Base-by-base conservation (phyloP, 2,329 filamentous ascomycete genomes). In the Ilyonectria mors-panacis region DNA sequence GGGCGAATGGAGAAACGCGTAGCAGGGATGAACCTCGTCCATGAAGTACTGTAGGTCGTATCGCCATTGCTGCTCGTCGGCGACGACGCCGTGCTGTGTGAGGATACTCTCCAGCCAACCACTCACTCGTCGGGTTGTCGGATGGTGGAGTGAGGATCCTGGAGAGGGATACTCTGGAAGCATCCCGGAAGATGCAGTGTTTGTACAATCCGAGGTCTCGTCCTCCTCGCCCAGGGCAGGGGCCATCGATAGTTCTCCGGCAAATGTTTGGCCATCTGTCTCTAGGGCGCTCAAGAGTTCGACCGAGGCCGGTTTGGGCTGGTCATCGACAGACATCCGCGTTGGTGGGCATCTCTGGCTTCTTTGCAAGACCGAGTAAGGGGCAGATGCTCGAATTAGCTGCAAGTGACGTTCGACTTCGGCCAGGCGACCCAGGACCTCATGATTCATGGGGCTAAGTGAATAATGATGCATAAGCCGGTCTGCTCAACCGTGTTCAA, bases 201-300 rank as follows among this genome's bases (percentile, higher is more conserved):
- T 26, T 5, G 13, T 13, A 5, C 19, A 21, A 12, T 70, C 62
- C 23, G 54, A 9, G 7, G 4, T 33, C 1, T 66, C 68, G 21
- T 47, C 56, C 4, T 60, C 68, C 28, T 68, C 59, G 15, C 65
- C 63, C n/a, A 71, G 55, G 5, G 51, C 44, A 8, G 69, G 69
- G 10, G 59, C 60, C 44, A 71, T 71, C 2, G 69, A 56, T 19
- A 70, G 64, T 23, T 71, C 69, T 33, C 69, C 69, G 1, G 69
- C 69, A 47, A 71, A 71, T 1, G 69, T 71, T 13, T 71, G 69
- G 10, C 69, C 65, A 21, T 71, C 69, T 9, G 65, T 58, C 62
- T 71, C 69, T 1, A 68, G 28, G 21, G 66, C 54, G 6, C 51
- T 63, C 53, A 68, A 62, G 0, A 71, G 62, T 10, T 71, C 57